Evolutionary conservation across 192 early-diverging fungal genomes (phyloP).

Genomic region (Backusella parvicylindrica): DNA sequence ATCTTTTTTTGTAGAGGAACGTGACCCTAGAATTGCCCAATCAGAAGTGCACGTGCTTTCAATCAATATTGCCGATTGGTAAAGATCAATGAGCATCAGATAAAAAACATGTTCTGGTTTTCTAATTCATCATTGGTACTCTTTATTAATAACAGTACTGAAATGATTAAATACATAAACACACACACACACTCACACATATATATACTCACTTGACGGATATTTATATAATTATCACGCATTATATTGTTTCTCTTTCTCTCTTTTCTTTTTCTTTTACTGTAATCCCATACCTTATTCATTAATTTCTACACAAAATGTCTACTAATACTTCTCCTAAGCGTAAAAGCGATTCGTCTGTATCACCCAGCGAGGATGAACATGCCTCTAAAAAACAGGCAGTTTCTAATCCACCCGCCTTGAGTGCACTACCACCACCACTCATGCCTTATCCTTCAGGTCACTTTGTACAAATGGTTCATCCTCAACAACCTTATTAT

Average conservation of each 20-base stretch:
- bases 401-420: background rate
- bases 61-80: slow-evolving; percentile 8
- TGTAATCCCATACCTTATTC: background rate
- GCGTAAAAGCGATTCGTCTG: background rate
- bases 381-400: background rate
- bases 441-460: background rate
- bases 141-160: background rate
- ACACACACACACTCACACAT: background rate
- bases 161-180: background rate
- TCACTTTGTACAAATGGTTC: slow-evolving; percentile 4
- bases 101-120: background rate
- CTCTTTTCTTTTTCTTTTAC: background rate
- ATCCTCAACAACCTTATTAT: slow-evolving; percentile 11
- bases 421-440: slow-evolving; percentile 10
- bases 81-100: background rate
- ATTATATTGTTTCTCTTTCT: background rate
- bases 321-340: background rate
- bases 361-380: background rate
- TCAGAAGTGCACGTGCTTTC: slow-evolving; percentile 10
- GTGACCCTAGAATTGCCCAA: slow-evolving; percentile 13
- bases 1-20: background rate
- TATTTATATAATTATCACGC: background rate
- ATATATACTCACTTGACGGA: background rate
- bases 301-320: background rate
- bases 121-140: slow-evolving; percentile 3